phyloP scores from a whole-genome alignment of 345 rosid species.

The thale cress (Arabidopsis thaliana) region TAIR10.1 NC_003070.9:16569001-16569500 shows the following conservation, averaged over 20 bases:
- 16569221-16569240: neutral
- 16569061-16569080: neutral
- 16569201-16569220: neutral
- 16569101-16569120: neutral
- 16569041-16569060: neutral
- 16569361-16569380: neutral
- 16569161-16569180: neutral
- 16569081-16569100: neutral
- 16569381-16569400: neutral
- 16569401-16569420: neutral
- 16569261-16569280: neutral
- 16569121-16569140: neutral
- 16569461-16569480: neutral
- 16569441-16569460: neutral
- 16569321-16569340: neutral
- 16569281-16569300: neutral
- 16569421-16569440: neutral
- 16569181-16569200: neutral
- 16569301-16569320: neutral
- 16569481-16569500: neutral
- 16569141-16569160: neutral
- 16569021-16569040: neutral
- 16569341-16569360: neutral
- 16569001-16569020: too few species aligned
- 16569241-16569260: too few species aligned